Evolutionary conservation across 75 land plant genomes (phyloP).

Genomic region (Azolla pinnata): DNA sequence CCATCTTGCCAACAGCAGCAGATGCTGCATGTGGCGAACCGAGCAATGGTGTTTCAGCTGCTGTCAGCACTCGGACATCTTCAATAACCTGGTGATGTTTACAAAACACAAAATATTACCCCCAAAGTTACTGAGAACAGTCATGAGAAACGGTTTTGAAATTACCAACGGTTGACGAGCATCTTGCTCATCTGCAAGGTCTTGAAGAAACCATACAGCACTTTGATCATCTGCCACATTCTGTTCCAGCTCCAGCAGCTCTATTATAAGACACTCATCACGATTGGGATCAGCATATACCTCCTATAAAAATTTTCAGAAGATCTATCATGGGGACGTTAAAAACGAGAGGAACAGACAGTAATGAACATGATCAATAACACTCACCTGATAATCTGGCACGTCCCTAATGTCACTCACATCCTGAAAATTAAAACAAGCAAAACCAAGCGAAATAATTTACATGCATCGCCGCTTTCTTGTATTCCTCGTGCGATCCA

Average conservation of each 20-base stretch:
- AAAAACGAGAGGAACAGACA: neutral
- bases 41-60: conserved; percentile 30
- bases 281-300: conserved; percentile 70
- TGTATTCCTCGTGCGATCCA: too few relatives aligned
- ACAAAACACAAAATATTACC: neutral
- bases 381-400: conserved; percentile 78
- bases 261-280: conserved; percentile 86
- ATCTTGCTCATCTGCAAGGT: conserved; percentile 81
- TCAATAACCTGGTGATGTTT: conserved; percentile 47
- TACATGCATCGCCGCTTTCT: too few relatives aligned
- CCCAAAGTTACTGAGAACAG: neutral
- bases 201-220: conserved; percentile 78
- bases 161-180: conserved; percentile 50
- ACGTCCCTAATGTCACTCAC: conserved; percentile 77
- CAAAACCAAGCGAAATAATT: neutral
- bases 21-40: conserved; percentile 34
- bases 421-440: conserved; percentile 31
- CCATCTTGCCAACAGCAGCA: conserved; percentile 71
- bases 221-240: conserved; percentile 62
- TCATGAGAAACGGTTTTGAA: neutral
- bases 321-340: neutral
- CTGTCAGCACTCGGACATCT: conserved; percentile 34
- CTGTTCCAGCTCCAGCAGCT: conserved; percentile 72
- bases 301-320: conserved; percentile 36
- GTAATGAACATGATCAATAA: neutral